Percentiles rank a stretch among this genome's conserved stretches.
phyloP scores from a whole-genome alignment of 305 asterid species.

The Fraxinus sp. region DNA sequence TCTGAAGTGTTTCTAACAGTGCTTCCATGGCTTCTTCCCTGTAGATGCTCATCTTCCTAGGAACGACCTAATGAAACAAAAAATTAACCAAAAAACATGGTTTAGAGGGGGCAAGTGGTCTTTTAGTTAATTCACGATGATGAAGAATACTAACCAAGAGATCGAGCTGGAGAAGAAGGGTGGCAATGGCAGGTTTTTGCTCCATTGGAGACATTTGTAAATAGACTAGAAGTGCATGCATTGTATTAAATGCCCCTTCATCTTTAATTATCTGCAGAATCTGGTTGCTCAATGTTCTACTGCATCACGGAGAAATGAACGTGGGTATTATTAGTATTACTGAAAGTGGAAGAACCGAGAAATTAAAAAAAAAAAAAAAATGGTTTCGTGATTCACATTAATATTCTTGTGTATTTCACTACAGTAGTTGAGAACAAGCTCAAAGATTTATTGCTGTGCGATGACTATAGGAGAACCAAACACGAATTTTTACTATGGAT shows the following conservation, averaged over 20 bases:
- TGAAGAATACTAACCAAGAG: constrained; percentile 54
- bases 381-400: background rate
- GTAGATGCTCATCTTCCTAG: constrained; percentile 80
- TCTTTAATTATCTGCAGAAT: constrained; percentile 68
- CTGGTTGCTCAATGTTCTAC: constrained; percentile 61
- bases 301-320: constrained; percentile 24
- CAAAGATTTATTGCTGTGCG: background rate
- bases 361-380: background rate
- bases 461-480: background rate
- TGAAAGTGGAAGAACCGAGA: background rate
- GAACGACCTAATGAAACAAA: constrained; percentile 46
- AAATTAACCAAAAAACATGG: background rate
- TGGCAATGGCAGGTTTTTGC: constrained; percentile 70
- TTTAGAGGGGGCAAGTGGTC: background rate
- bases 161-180: constrained; percentile 82
- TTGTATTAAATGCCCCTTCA: constrained; percentile 78
- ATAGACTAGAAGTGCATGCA: constrained; percentile 77
- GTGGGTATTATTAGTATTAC: background rate
- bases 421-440: background rate
- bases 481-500: background rate
- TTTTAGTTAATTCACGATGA: constrained; percentile 1
- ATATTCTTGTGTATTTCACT: background rate
- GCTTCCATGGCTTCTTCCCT: constrained; percentile 86
- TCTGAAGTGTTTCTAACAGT: constrained; percentile 59
- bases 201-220: constrained; percentile 83